phyloP scores from a whole-genome alignment of 768 basidiomycete species.

The Rhodocollybia butyracea region DNA sequence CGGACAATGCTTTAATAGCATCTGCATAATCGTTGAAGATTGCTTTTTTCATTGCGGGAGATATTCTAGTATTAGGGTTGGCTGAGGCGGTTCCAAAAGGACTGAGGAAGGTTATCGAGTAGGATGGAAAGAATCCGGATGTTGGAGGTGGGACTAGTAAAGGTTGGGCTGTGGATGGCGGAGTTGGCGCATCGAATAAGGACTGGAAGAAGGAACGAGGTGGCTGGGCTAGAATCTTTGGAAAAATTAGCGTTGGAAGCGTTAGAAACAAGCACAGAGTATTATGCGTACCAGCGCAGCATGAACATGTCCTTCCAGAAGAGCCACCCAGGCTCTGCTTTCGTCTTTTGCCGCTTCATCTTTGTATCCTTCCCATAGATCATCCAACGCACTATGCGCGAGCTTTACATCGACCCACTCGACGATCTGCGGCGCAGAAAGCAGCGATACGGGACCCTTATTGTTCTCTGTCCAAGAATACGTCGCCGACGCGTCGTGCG shows the following conservation, averaged over 20 bases:
- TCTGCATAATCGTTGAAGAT: conserved; percentile 63
- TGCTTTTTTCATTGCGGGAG: conserved; percentile 28
- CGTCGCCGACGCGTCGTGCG: conserved; percentile 23
- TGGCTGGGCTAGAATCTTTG: conserved; percentile 49
- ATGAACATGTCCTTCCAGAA: conserved; percentile 76
- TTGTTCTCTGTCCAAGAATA: conserved; percentile 12
- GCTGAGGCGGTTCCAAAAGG: conserved; percentile 36
- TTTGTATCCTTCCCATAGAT: conserved; percentile 63
- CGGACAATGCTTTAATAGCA: conserved; percentile 69
- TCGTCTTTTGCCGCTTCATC: conserved; percentile 62
- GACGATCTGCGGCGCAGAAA: conserved; percentile 67
- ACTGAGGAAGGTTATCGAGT: background rate
- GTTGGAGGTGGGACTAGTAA: conserved; percentile 65
- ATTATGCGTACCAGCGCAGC: conserved; percentile 59
- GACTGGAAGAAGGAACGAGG: conserved; percentile 40
- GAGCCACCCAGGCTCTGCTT: conserved; percentile 77
- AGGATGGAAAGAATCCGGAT: conserved; percentile 57
- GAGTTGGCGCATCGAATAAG: too few relatives aligned
- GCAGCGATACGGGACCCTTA: conserved; percentile 34
- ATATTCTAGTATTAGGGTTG: conserved; percentile 35
- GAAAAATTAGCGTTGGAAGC: too few relatives aligned
- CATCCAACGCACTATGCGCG: conserved; percentile 31
- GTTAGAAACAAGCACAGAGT: conserved; percentile 10
- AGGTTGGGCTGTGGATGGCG: too few relatives aligned
- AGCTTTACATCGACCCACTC: conserved; percentile 66